These are phyloP conservation scores for Pontederia crassipes DNA, from an alignment of 176 grass and related monocot genomes.

Conservation along the genomic window DNA sequence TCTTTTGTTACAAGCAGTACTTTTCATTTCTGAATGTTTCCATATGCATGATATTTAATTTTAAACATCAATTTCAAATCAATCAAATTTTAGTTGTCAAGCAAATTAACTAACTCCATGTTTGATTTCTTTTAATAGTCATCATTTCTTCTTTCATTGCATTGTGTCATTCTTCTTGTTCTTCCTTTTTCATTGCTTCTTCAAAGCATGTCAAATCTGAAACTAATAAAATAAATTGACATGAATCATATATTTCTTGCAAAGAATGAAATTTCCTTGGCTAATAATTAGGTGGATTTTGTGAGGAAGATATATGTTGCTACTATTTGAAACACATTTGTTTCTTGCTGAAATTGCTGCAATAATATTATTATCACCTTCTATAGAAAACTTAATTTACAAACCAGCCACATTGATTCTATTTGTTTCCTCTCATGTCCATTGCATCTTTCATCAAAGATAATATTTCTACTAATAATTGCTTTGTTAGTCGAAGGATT, in stretches of 20 bases:
- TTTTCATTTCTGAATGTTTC: slow-evolving; percentile 2
- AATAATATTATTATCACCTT: too few relatives aligned
- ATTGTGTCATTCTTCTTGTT: not conserved
- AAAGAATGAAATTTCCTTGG: not conserved
- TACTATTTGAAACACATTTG: too few relatives aligned
- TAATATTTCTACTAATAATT: slow-evolving; percentile 5
- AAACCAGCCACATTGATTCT: not conserved
- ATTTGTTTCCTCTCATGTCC: slow-evolving; percentile 1
- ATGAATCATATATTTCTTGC: not conserved
- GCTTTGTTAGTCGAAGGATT: slow-evolving; percentile 7
- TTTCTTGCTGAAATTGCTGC: too few relatives aligned
- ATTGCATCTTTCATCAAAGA: slow-evolving; percentile 10
- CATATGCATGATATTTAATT: not conserved
- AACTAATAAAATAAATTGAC: not conserved
- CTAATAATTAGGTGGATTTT: not conserved
- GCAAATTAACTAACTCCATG: not conserved
- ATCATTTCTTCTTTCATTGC: slow-evolving; percentile 2
- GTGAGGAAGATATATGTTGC: too few relatives aligned
- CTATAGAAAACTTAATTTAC: too few relatives aligned
- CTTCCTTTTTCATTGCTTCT: not conserved
- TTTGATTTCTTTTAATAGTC: slow-evolving; percentile 7
- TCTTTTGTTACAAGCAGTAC: not conserved
- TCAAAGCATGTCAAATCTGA: not conserved
- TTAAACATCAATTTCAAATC: slow-evolving; percentile 16
- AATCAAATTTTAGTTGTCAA: not conserved